Evolutionary conservation across 495 filamentous ascomycete species (phyloP).

Genomic region (Aspergillus nanangensis): DNA sequence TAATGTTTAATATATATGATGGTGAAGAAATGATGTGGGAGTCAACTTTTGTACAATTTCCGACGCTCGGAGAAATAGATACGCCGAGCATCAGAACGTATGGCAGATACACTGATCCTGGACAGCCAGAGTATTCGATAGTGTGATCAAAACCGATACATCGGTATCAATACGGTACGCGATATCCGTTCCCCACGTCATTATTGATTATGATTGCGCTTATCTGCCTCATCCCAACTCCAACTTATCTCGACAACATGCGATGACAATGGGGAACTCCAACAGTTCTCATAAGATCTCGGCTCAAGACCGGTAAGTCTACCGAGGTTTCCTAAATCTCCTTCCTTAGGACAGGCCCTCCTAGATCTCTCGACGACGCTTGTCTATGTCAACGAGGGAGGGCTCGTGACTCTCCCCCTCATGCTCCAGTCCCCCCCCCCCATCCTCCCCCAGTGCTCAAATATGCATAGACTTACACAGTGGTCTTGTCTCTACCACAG

Average conservation of each 20-base stretch:
- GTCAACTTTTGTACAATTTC: constrained; percentile 21
- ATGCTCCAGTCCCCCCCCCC: not conserved
- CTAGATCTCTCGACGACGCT: no score
- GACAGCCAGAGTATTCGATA: not conserved
- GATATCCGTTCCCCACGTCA: not conserved
- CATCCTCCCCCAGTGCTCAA: not conserved
- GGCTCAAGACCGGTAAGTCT: constrained; percentile 64
- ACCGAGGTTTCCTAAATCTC: no score
- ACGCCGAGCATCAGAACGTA: constrained; percentile 8
- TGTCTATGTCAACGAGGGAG: no score
- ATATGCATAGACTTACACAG: not conserved
- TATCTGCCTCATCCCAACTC: not conserved
- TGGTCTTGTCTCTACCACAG: constrained; percentile 29
- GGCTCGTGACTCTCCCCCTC: no score
- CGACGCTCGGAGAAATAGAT: constrained; percentile 16
- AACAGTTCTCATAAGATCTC: constrained; percentile 65
- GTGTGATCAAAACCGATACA: not conserved
- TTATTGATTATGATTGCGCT: not conserved
- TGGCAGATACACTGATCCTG: not conserved
- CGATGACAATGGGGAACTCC: constrained; percentile 59
- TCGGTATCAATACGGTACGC: not conserved
- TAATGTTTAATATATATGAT: no score
- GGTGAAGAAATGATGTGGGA: no score
- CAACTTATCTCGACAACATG: constrained; percentile 24
- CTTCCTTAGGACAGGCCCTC: no score